Evolutionary conservation across 179 eudicot species (phyloP), one percentile per base, ranked within the genome.

Genomic region (Carnegiea gigantea): DNA sequence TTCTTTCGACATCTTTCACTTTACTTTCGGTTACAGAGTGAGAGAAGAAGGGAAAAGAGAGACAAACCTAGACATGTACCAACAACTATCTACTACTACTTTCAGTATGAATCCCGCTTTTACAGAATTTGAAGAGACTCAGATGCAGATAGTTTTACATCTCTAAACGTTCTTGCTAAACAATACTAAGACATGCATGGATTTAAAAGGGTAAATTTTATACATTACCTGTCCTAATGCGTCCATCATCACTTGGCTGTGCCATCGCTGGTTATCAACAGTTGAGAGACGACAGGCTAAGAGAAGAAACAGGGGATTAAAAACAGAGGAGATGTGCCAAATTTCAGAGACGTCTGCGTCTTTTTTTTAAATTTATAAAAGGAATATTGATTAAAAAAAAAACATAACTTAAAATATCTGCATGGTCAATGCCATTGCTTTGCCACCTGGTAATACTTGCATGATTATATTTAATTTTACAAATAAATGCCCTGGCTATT

Each of bases 241-340:
- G 80, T 40, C 80, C 80, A 77, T 77, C 80, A 64, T 77, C 80
- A 43, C 80, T 24, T 54, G 49, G 79, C 26, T 28, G 73, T 15
- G 57, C 68, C 79, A 76, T 76, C 36, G 40, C 40, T 77, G 80
- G 21, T 4, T 38, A 38, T 60, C 57, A 60, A 59, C 30, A 0
- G 11, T 9, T 30, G 53, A 18, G 44, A 75, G 64, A 26, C 0
- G n/a, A 46, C 18, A 54, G 26, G 21, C 6, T 9, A 18, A 76
- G 36, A 26, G 62, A 51, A 18, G 44, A 49, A 75, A 30, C 43
- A 33, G 46, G 15, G 48, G 28, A 33, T 33, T 26, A 3, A 21
- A 77, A 59, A 60, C 70, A 77, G 79, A 65, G 71, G 80, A 62
- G 53, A 65, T 65, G 68, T 59, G 68, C 36, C 49, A 38, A 77